phyloP scores from a whole-genome alignment of 2,329 filamentous ascomycete species.

The Gnomoniopsis sp. region DNA sequence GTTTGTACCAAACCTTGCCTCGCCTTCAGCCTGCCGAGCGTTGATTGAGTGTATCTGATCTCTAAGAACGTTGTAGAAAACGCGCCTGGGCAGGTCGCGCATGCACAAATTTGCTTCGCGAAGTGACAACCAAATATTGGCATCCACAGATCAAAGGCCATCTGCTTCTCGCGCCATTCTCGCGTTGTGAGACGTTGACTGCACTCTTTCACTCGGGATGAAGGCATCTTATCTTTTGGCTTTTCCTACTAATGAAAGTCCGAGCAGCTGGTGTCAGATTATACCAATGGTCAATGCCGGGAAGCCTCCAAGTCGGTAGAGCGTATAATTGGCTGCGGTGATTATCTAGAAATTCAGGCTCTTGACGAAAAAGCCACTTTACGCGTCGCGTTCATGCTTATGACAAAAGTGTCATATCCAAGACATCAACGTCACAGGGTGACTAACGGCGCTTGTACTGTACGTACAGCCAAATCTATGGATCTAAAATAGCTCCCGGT shows the following conservation, averaged over 20 bases:
- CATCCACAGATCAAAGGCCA: neutral
- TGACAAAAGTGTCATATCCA: neutral
- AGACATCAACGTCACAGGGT: neutral
- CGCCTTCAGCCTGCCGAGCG: neutral
- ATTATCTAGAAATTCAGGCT: neutral
- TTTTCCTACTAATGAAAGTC: neutral
- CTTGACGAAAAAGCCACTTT: constrained; percentile 9
- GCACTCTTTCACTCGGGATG: neutral
- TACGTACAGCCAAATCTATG: too few species aligned
- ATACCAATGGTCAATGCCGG: neutral
- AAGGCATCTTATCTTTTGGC: neutral
- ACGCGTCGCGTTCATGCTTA: constrained; percentile 14
- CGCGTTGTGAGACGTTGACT: constrained; percentile 16
- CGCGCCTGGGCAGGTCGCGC: neutral
- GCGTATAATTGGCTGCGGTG: neutral
- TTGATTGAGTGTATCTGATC: neutral
- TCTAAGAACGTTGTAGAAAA: neutral
- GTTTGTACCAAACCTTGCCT: neutral
- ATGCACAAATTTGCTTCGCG: neutral
- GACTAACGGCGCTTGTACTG: neutral
- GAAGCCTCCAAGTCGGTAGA: neutral
- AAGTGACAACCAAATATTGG: neutral
- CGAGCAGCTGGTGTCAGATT: neutral
- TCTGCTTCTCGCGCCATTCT: neutral
- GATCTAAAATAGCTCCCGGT: constrained; percentile 3